Evolutionary conservation across 331 rosid species (phyloP).

Genomic region (Cydonia oblonga): DNA sequence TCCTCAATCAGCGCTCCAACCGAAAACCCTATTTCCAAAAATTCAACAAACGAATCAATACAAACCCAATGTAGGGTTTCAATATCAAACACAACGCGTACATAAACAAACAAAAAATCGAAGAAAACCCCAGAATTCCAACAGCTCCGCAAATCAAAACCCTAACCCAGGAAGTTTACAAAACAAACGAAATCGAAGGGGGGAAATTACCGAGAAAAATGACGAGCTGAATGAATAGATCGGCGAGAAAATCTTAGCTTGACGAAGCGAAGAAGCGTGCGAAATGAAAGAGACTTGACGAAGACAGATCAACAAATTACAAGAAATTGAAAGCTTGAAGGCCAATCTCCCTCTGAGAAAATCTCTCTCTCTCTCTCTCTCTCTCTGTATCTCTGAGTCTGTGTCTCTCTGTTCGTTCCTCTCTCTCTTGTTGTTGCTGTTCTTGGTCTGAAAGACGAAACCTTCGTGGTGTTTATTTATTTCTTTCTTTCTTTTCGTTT

Average conservation of each 20-base stretch:
- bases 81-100: neutral
- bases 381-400: neutral
- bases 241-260: constrained; percentile 32
- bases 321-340: neutral
- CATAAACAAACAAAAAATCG: neutral
- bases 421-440: constrained; percentile 15
- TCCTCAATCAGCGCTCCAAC: constrained; percentile 19
- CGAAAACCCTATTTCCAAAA: constrained; percentile 8
- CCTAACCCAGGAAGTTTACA: neutral
- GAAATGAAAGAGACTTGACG: neutral
- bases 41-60: constrained; percentile 12
- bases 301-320: constrained; percentile 38
- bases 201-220: constrained; percentile 25
- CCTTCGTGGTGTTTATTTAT: constrained; percentile 17
- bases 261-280: constrained; percentile 13
- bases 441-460: constrained; percentile 42
- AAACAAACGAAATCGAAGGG: neutral
- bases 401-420: constrained; percentile 11
- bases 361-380: neutral
- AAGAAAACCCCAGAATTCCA: neutral
- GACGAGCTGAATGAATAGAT: constrained; percentile 37
- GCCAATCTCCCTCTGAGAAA: neutral
- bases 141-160: constrained; percentile 1
- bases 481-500: too few species aligned
- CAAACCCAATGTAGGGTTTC: constrained; percentile 31